Percentiles rank a stretch among this genome's conserved stretches.
These are phyloP conservation scores for bread wheat (Triticum aestivum) DNA, from an alignment of 176 grass and related monocot species.

Conservation along the genomic window IWGSC_CS_RefSeq_v2.1 NC_057802.1:438689038-438689537, in stretches of 20 bases:
- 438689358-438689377: constrained; percentile 19
- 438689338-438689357: constrained; percentile 11
- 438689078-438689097: background rate
- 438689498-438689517: constrained; percentile 79
- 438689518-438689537: constrained; percentile 92
- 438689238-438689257: constrained; percentile 39
- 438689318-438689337: constrained; percentile 37
- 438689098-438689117: background rate
- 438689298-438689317: constrained; percentile 36
- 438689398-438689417: background rate
- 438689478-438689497: constrained; percentile 68
- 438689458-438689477: constrained; percentile 46
- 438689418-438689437: constrained; percentile 29
- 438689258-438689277: constrained; percentile 49
- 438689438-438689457: constrained; percentile 67
- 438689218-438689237: constrained; percentile 27
- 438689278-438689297: constrained; percentile 41
- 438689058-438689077: background rate
- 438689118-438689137: background rate
- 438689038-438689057: background rate
- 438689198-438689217: background rate
- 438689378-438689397: constrained; percentile 3
- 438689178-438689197: background rate
- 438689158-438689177: background rate
- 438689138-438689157: background rate